These are phyloP conservation scores for Boletus coccyginus DNA, from an alignment of 768 basidiomycete genomes.

Conservation along the genomic window DNA sequence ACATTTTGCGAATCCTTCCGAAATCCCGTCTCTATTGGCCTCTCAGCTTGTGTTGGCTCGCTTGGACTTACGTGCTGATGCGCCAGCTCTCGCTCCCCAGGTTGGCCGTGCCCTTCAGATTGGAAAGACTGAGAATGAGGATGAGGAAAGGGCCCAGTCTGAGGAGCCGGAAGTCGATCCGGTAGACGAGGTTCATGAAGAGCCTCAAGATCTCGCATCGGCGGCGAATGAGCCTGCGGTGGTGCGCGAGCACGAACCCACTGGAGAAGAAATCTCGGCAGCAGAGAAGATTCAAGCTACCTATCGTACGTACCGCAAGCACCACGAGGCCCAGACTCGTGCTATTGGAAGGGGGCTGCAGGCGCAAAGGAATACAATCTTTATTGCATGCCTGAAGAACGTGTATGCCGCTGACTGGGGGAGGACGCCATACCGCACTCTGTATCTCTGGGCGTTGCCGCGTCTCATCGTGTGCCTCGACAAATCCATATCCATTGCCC, in stretches of 20 bases:
- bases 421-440: constrained; percentile 30
- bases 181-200: constrained; percentile 11
- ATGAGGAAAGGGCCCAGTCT: background rate
- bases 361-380: constrained; percentile 26
- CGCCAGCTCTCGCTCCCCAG: constrained; percentile 16
- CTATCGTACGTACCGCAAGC: too few relatives aligned
- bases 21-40: background rate
- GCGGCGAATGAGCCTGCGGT: too few relatives aligned
- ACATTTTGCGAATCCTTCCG: too few relatives aligned
- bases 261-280: constrained; percentile 24
- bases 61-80: constrained; percentile 11
- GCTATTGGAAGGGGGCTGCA: constrained; percentile 15
- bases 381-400: constrained; percentile 27
- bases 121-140: background rate
- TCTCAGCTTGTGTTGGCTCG: constrained; percentile 12
- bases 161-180: background rate
- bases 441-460: constrained; percentile 15
- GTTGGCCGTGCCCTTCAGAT: background rate
- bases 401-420: constrained; percentile 30
- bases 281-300: constrained; percentile 2
- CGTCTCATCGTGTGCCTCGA: constrained; percentile 43
- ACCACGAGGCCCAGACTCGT: background rate
- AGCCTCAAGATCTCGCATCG: constrained; percentile 4
- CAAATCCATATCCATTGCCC: constrained; percentile 21
- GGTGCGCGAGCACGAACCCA: too few relatives aligned